Conservation (phyloP, 148 eudicot species). For the Fagopyrum homotropicum region DNA sequence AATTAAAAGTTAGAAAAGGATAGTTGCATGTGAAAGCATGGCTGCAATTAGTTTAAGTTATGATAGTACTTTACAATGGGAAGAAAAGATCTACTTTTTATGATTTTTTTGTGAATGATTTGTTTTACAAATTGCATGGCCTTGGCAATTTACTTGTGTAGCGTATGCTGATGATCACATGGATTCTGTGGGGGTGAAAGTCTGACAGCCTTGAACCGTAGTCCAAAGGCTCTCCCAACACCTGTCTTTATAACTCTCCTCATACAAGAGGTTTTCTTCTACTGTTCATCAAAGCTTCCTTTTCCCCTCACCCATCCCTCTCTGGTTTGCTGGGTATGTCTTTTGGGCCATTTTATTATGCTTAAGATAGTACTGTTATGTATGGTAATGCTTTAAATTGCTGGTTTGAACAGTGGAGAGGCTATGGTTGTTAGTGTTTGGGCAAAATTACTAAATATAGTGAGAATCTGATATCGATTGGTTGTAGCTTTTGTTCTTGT, state of each 20-base stretch:
- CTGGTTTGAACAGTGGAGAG: not conserved
- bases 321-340: not conserved
- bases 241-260: not conserved
- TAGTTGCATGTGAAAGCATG: slow-evolving; percentile 2
- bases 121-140: slow-evolving; percentile 6
- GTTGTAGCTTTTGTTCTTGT: not conserved
- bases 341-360: not conserved
- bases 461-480: not conserved
- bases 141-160: not conserved
- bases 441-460: not conserved
- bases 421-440: not conserved
- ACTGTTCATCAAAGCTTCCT: not conserved
- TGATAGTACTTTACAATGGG: not conserved
- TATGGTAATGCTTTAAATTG: not conserved
- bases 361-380: not conserved
- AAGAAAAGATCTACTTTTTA: too few species aligned
- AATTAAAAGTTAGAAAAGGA: not conserved
- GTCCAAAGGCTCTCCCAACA: not conserved
- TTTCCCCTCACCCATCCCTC: slow-evolving; percentile 9
- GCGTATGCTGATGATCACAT: slow-evolving; percentile 6
- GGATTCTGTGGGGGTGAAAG: slow-evolving; percentile 2
- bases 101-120: not conserved
- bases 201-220: not conserved
- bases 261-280: not conserved
- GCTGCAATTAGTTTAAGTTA: slow-evolving; percentile 2